A percentile compares a stretch with the other conserved stretches of the same genome.
phyloP scores from a whole-genome alignment of 352 stramenopile genomes.

The Phytophthora macrochlamydospora region DNA sequence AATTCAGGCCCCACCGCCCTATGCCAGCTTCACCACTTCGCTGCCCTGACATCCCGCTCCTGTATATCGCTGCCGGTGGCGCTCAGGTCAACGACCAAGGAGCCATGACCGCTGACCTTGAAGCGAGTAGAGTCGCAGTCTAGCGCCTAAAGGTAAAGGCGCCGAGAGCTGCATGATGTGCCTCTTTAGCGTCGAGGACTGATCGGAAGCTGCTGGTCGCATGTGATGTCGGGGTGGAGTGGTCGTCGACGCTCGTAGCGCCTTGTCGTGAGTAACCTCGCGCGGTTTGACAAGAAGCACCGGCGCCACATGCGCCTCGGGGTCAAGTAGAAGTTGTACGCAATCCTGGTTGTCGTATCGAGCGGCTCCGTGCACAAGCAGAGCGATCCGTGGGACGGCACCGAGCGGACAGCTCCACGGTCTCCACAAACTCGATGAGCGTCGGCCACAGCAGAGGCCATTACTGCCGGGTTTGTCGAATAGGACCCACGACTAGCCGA shows the following conservation, averaged over 20 bases:
- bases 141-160: constrained; percentile 32
- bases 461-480: background rate
- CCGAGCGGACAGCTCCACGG: background rate
- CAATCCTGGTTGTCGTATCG: constrained; percentile 24
- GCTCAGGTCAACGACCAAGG: background rate
- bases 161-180: background rate
- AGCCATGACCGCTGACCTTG: constrained; percentile 8
- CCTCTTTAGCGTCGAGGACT: constrained; percentile 23
- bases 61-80: background rate
- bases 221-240: background rate
- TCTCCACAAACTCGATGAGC: background rate
- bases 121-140: constrained; percentile 15
- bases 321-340: constrained; percentile 11
- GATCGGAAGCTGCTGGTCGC: background rate
- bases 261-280: constrained; percentile 3
- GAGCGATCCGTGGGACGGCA: background rate
- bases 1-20: background rate
- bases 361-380: constrained; percentile 12
- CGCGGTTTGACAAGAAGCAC: constrained; percentile 5
- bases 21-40: background rate
- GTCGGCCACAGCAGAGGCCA: background rate
- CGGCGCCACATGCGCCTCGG: background rate
- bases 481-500: background rate
- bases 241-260: background rate
- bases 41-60: background rate